A percentile compares a stretch with the other conserved stretches of the same genome.
phyloP scores from a whole-genome alignment of 2,329 filamentous ascomycete genomes.

The Aspergillus tamarii region DNA sequence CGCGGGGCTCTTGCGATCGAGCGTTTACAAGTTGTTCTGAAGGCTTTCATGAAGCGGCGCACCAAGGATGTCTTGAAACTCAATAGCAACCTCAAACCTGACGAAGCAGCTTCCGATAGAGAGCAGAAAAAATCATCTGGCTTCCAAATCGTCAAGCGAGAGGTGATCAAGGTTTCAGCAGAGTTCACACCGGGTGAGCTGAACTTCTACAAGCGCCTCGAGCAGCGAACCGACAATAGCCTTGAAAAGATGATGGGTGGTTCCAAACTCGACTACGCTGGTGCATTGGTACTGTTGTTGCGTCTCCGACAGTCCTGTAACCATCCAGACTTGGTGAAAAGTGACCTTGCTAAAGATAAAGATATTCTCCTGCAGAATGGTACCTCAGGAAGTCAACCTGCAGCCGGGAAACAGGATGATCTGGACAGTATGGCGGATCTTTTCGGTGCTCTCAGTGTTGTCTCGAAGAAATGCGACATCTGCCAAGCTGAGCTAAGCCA shows the following conservation, averaged over 20 bases:
- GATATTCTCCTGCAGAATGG: constrained; percentile 74
- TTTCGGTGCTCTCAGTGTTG: constrained; percentile 80
- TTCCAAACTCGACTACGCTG: constrained; percentile 83
- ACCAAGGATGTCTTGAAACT: constrained; percentile 96
- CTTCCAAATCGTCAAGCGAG: constrained; percentile 91
- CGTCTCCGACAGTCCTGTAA: constrained; percentile 92
- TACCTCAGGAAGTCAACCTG: constrained; percentile 53
- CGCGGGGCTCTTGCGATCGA: constrained; percentile 87
- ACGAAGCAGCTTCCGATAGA: constrained; percentile 60
- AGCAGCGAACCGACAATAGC: constrained; percentile 81
- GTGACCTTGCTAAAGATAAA: constrained; percentile 82
- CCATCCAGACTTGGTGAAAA: constrained; percentile 84
- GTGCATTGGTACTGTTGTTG: constrained; percentile 87
- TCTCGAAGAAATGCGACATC: constrained; percentile 78
- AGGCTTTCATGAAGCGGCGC: constrained; percentile 97
- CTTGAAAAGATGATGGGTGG: constrained; percentile 86
- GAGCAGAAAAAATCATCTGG: constrained; percentile 55
- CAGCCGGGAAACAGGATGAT: constrained; percentile 60
- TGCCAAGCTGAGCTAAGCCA: constrained; percentile 71
- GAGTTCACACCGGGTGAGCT: constrained; percentile 80
- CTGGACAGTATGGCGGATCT: constrained; percentile 84
- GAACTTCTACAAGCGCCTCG: constrained; percentile 81
- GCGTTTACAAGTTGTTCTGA: constrained; percentile 79
- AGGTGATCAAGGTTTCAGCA: constrained; percentile 77
- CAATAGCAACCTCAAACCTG: constrained; percentile 77